Evolutionary conservation across 2,329 filamentous ascomycete genomes (phyloP).

Genomic region (Basipetospora chlamydospora): DNA sequence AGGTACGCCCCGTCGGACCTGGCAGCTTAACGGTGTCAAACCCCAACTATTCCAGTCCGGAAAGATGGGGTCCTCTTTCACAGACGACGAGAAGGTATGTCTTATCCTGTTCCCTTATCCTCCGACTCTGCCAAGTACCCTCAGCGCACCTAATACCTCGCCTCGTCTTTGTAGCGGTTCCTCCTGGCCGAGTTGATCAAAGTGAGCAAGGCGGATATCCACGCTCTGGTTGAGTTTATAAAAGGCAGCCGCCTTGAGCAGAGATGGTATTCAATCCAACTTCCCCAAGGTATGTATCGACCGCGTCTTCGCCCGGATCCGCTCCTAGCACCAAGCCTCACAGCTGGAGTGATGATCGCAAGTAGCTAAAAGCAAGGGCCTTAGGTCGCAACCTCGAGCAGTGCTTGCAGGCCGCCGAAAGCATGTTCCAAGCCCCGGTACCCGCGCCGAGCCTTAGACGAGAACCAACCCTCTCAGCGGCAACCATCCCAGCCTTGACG

Average conservation of each 20-base stretch:
- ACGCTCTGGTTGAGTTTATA: slow-evolving; percentile 31
- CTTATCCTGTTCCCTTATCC: slow-evolving; percentile 4
- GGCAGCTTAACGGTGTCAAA: no score
- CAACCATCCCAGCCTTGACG: not conserved
- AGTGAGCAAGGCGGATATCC: slow-evolving; percentile 33
- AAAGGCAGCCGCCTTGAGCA: slow-evolving; percentile 24
- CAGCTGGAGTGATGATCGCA: slow-evolving; percentile 29
- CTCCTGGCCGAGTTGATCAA: slow-evolving; percentile 45
- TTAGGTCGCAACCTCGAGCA: slow-evolving; percentile 33
- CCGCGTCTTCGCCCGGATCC: not conserved
- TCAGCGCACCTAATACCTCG: slow-evolving; percentile 5
- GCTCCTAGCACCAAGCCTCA: not conserved
- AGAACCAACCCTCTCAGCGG: slow-evolving; percentile 14
- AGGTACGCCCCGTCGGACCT: no score
- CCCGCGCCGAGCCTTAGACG: slow-evolving; percentile 18
- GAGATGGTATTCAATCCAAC: slow-evolving; percentile 32
- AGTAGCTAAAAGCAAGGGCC: slow-evolving; percentile 22
- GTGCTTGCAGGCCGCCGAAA: slow-evolving; percentile 25
- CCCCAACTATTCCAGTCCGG: no score
- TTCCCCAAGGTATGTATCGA: slow-evolving; percentile 24
- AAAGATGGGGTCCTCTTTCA: slow-evolving; percentile 22
- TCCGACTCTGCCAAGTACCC: slow-evolving; percentile 1
- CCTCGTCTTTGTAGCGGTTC: slow-evolving; percentile 29
- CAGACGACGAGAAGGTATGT: slow-evolving; percentile 37
- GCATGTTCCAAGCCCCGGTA: slow-evolving; percentile 21